A percentile compares a stretch with the other conserved stretches of the same genome.
Evolutionary conservation across 306 rosid species (phyloP).

Genomic region (Fragaria ananassa): DNA sequence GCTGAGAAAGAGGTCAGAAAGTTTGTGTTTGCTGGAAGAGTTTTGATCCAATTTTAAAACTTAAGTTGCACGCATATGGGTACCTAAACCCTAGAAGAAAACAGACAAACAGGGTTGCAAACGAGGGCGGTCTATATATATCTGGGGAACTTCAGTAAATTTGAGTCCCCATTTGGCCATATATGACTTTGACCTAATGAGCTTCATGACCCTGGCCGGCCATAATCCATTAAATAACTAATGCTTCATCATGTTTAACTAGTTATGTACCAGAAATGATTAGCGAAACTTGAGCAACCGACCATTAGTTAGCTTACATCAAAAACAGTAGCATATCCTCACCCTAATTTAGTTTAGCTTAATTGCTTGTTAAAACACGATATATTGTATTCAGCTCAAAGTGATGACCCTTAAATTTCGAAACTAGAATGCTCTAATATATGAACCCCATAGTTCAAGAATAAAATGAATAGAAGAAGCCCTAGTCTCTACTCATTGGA

Average conservation of each 20-base stretch:
- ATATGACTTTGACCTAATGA: constrained; percentile 16
- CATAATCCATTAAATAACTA: constrained; percentile 4
- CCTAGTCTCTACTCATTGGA: constrained; percentile 5
- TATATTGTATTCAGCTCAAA: background rate
- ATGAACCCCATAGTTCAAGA: background rate
- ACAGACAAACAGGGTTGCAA: constrained; percentile 36
- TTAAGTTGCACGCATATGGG: constrained; percentile 35
- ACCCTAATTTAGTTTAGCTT: background rate
- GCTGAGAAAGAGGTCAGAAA: constrained; percentile 24
- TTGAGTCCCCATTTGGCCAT: constrained; percentile 20
- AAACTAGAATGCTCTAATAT: background rate
- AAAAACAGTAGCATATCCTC: background rate
- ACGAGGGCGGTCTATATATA: constrained; percentile 23
- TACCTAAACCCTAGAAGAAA: constrained; percentile 25
- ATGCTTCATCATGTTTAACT: constrained; percentile 13
- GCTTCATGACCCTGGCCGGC: constrained; percentile 7
- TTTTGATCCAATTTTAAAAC: constrained; percentile 34
- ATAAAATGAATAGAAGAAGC: background rate
- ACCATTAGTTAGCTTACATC: background rate
- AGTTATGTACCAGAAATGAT: constrained; percentile 15
- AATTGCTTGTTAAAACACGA: background rate
- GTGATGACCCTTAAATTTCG: background rate
- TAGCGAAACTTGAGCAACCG: constrained; percentile 19
- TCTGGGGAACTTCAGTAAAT: constrained; percentile 17
- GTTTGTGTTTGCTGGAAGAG: constrained; percentile 10